Conservation (phyloP, 2,329 filamentous ascomycete genomes). For the Calonectria hawksworthii region DNA sequence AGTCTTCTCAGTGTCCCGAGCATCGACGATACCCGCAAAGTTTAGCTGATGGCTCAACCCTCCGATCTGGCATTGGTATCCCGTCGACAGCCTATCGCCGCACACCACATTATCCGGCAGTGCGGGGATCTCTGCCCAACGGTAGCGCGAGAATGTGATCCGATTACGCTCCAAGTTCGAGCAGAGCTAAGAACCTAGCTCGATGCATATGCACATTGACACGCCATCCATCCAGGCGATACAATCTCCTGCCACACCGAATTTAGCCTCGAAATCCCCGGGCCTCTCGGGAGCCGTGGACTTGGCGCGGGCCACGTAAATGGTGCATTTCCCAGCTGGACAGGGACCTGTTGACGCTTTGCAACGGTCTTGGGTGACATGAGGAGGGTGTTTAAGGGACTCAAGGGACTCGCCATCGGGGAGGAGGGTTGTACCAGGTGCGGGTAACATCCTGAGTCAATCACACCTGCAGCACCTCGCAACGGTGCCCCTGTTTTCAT, state of each 20-base stretch:
- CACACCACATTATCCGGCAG: not conserved
- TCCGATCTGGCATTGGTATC: slow-evolving; percentile 14
- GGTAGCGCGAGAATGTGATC: not conserved
- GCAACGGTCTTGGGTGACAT: not conserved
- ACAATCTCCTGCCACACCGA: not conserved
- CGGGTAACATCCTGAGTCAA: not conserved
- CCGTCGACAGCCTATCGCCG: slow-evolving; percentile 13
- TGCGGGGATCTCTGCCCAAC: slow-evolving; percentile 11
- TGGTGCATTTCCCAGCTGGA: not conserved
- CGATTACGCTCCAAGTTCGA: not conserved
- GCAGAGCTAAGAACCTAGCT: not conserved
- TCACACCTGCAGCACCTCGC: not conserved
- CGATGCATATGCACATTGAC: slow-evolving; percentile 20
- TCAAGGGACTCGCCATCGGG: not conserved
- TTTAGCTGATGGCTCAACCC: not conserved
- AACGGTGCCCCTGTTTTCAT: slow-evolving; percentile 6
- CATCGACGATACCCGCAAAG: not conserved
- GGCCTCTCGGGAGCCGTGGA: not conserved
- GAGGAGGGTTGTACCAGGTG: slow-evolving; percentile 6
- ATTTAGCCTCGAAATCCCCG: not conserved
- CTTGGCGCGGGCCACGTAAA: not conserved
- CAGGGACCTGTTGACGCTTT: not conserved
- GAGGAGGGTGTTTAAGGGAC: not conserved
- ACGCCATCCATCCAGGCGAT: not conserved
- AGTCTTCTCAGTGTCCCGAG: slow-evolving; percentile 7